These are phyloP conservation scores for Pseudevernia furfuracea DNA, from an alignment of 495 filamentous ascomycete genomes.

Conservation along the genomic window DNA sequence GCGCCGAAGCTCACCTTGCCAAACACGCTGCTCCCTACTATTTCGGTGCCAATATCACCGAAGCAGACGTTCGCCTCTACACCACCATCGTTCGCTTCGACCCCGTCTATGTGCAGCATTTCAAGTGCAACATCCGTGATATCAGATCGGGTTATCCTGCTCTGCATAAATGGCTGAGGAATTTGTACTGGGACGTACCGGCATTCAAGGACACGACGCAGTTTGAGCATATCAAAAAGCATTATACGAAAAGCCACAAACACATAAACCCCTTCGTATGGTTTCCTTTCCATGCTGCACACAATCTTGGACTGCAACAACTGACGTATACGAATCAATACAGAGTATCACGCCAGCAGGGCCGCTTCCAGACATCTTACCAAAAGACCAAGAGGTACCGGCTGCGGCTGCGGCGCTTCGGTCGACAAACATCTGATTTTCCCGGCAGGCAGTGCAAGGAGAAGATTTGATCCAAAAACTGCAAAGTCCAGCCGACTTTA, in stretches of 20 bases:
- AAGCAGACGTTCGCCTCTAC: conserved; percentile 75
- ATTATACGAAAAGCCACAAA: conserved; percentile 63
- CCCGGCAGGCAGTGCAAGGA: neutral
- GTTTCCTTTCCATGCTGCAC: neutral
- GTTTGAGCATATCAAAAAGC: conserved; percentile 65
- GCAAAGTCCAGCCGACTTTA: neutral
- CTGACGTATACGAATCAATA: neutral
- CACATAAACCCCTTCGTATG: conserved; percentile 51
- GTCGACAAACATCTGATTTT: conserved; percentile 15
- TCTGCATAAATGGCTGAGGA: conserved; percentile 59
- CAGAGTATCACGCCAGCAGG: conserved; percentile 58
- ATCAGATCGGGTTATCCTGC: conserved; percentile 70
- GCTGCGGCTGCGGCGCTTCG: conserved; percentile 40
- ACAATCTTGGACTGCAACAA: neutral
- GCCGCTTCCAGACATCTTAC: conserved; percentile 54
- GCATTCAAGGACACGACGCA: conserved; percentile 57
- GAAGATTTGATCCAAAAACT: neutral
- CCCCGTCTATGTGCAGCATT: conserved; percentile 84
- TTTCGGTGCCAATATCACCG: conserved; percentile 62
- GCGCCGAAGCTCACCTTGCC: conserved; percentile 58
- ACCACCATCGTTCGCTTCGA: conserved; percentile 84
- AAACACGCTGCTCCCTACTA: conserved; percentile 53
- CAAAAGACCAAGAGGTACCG: conserved; percentile 52
- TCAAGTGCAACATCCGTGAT: conserved; percentile 83
- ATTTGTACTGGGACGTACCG: conserved; percentile 60